Evolutionary conservation across 768 basidiomycete species (phyloP).

Genomic region (Daedaleopsis nitida): DNA sequence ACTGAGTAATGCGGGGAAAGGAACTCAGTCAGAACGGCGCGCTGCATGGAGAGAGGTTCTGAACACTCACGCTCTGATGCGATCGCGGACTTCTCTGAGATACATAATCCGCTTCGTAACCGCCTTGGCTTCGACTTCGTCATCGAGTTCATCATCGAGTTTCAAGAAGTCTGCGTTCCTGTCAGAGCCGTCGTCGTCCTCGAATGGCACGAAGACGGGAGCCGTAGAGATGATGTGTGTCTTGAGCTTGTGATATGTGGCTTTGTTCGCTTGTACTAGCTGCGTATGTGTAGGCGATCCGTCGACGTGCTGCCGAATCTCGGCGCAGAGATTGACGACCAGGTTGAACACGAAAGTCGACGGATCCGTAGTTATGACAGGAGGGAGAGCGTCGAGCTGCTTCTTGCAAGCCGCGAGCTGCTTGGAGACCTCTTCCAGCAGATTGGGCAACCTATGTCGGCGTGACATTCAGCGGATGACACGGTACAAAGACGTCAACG

Average conservation of each 20-base stretch:
- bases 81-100: not conserved
- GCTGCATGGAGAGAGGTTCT: not conserved
- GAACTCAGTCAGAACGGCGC: not conserved
- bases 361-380: conserved; percentile 17
- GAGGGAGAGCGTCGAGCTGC: conserved; percentile 17
- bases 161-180: not conserved
- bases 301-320: conserved; percentile 8
- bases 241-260: conserved; percentile 37
- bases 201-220: conserved; percentile 44
- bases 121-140: not conserved
- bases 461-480: not conserved
- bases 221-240: conserved; percentile 38
- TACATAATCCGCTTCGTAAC: not conserved
- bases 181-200: conserved; percentile 13
- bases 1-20: conserved; percentile 23
- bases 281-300: conserved; percentile 29
- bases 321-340: conserved; percentile 13
- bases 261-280: conserved; percentile 39
- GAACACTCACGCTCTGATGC: not conserved
- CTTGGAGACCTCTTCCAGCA: conserved; percentile 8
- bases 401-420: conserved; percentile 13
- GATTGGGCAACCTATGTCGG: conserved; percentile 10
- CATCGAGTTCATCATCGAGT: conserved; percentile 7
- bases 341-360: conserved; percentile 21
- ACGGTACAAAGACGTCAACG: not conserved